Evolutionary conservation across 768 basidiomycete species (phyloP), one percentile per base, ranked within the genome.

Genomic region (Leccinum truebloodii): DNA sequence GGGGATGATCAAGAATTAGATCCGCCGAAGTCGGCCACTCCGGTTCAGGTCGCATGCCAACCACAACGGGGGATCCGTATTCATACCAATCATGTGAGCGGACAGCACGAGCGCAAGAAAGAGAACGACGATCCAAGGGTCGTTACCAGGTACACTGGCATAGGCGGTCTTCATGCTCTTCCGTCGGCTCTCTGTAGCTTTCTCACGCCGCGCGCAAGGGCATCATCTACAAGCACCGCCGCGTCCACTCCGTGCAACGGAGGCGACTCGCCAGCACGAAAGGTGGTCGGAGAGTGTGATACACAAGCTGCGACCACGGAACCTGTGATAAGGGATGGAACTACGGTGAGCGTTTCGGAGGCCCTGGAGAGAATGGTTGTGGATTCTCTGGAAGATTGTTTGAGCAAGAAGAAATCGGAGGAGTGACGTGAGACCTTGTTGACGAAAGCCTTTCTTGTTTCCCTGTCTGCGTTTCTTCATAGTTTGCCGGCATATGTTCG

Each of bases 331-430:
- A 49, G 16, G n/a, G 53, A 67, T 14, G 59, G 59, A 14, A 18
- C 54, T 28, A 20, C 63, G 8, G 59, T 65, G 28, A 39, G 20
- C 10, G 59, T 72, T 37, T 64, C 49, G 65, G 62, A 67, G 58
- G 67, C 63, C 3, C 56, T 73, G 41, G 71, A 48, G 30, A 71
- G 65, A 54, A 72, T 72, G 69, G 69, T 34, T 9, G 62, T 73
- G 32, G 61, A 65, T 59, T 51, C 61, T n/a, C 7, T 22, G n/a
- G 58, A 50, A 63, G 51, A 30, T 32, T 9, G 22, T 12, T 30
- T 18, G 39, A 26, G 44, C 22, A 34, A 46, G 18, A 41, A 48
- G n/a, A 49, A 39, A n/a, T 12, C 12, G 16, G 50, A 28, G 32
- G 30, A 13, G 12, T 24, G 13, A 44, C 32, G 6, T 26, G 24